phyloP scores from a whole-genome alignment of 2,329 filamentous ascomycete species.

The Arthrinium phaeospermum region DNA sequence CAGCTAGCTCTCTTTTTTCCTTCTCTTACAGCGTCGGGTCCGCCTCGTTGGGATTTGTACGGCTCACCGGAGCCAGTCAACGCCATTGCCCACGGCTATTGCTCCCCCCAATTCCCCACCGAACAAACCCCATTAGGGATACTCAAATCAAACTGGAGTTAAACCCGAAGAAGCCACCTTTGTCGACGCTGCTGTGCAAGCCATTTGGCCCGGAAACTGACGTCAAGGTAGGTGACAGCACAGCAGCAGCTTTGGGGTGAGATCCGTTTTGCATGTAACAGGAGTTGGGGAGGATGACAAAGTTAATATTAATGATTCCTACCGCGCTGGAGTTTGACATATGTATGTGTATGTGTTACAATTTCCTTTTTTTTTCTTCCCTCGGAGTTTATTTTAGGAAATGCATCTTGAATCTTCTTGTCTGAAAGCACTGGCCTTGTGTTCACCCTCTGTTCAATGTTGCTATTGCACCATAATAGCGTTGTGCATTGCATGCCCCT shows the following conservation, averaged over 20 bases:
- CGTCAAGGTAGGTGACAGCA: constrained; percentile 6
- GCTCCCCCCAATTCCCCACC: constrained; percentile 8
- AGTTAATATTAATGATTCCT: constrained; percentile 7
- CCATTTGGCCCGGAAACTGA: not conserved
- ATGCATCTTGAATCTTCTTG: not conserved
- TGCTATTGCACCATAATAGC: not conserved
- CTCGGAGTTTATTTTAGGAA: not conserved
- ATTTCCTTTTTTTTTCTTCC: not conserved
- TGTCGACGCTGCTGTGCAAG: not conserved
- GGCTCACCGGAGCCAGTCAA: constrained; percentile 12
- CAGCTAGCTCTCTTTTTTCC: constrained; percentile 9
- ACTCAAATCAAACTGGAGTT: not conserved
- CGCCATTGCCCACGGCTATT: constrained; percentile 16
- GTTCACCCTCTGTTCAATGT: not conserved
- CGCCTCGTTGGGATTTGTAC: constrained; percentile 17
- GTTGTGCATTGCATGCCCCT: not conserved
- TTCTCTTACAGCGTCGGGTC: constrained; percentile 9
- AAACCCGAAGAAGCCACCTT: not conserved
- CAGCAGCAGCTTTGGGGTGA: not conserved
- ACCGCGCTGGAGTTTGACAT: not conserved
- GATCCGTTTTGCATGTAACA: not conserved
- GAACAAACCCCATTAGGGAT: not conserved
- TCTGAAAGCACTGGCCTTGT: constrained; percentile 9
- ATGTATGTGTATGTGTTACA: not conserved
- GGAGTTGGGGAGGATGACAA: not conserved